Evolutionary conservation across 202 grass and related monocot species (phyloP).

Genomic region (Panicum virgatum): DNA sequence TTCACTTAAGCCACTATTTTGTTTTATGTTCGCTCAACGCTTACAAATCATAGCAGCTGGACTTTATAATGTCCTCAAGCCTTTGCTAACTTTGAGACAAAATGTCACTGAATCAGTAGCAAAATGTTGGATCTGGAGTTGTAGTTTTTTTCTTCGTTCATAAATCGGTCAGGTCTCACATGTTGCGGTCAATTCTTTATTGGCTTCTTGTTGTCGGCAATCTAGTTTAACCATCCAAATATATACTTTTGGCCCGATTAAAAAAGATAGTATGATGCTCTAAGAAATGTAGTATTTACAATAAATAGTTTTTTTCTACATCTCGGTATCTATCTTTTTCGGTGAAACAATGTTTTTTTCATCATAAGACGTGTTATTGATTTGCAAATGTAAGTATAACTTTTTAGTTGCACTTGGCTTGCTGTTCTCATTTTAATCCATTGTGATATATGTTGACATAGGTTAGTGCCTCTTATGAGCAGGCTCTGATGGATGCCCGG

Average conservation of each 20-base stretch:
- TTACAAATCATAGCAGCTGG: not conserved
- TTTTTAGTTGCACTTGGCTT: conserved; percentile 30
- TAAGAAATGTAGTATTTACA: conserved; percentile 23
- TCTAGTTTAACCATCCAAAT: not conserved
- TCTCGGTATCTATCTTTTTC: not conserved
- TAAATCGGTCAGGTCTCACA: not conserved
- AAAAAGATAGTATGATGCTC: conserved; percentile 9
- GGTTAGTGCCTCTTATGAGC: conserved; percentile 89
- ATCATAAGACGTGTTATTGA: not conserved
- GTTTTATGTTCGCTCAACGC: not conserved
- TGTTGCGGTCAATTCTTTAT: not conserved
- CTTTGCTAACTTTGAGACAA: not conserved
- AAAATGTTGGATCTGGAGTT: not conserved
- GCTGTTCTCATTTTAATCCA: conserved; percentile 56
- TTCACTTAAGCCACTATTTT: conserved; percentile 20
- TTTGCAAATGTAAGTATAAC: conserved; percentile 20
- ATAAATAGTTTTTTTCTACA: conserved; percentile 13
- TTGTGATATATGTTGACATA: conserved; percentile 87
- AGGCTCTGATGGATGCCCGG: conserved; percentile 98
- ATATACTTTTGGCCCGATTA: not conserved
- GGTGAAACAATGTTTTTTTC: not conserved
- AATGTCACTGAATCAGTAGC: not conserved
- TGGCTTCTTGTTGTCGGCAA: conserved; percentile 9
- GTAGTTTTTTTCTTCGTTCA: not conserved
- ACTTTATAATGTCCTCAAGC: conserved; percentile 10